These are phyloP conservation scores for Ophiostoma fasciatum DNA, from an alignment of 2,329 filamentous ascomycete species.

Conservation along the genomic window DNA sequence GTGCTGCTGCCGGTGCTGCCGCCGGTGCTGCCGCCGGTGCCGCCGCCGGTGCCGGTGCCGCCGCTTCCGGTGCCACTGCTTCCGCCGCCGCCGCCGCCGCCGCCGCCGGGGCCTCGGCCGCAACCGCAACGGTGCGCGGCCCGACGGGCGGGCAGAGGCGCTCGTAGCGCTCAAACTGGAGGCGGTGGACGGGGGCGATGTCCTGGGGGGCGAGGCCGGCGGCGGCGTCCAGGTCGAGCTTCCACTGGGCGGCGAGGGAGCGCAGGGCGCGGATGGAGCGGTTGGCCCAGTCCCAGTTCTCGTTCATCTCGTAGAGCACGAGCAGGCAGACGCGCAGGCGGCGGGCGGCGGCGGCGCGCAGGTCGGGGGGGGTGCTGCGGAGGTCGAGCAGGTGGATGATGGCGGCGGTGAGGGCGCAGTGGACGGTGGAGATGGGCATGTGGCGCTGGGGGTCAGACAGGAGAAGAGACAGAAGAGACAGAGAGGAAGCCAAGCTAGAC, in stretches of 20 bases:
- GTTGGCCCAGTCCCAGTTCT: constrained; percentile 2
- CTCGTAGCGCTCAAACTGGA: not conserved
- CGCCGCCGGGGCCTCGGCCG: too few species aligned
- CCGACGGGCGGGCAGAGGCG: not conserved
- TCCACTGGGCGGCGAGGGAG: not conserved
- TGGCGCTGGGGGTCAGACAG: not conserved
- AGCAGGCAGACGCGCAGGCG: not conserved
- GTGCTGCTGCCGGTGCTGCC: too few species aligned
- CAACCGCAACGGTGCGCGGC: not conserved
- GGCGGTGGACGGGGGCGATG: not conserved
- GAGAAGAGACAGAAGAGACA: not conserved
- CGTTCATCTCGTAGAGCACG: not conserved
- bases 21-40: too few species aligned
- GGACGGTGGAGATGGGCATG: not conserved
- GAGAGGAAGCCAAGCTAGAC: not conserved
- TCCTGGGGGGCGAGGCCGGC: not conserved
- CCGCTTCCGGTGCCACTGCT: too few species aligned
- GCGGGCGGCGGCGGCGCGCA: not conserved
- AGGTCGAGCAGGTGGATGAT: not conserved
- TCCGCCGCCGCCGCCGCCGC: too few species aligned
- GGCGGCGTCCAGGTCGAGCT: not conserved
- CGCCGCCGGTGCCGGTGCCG: too few species aligned
- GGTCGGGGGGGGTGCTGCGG: not conserved
- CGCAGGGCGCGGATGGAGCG: not conserved
- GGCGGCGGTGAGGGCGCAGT: not conserved